These are phyloP conservation scores for Trametes versicolor DNA, from an alignment of 1,284 basidiomycete genomes.

Conservation along the genomic window DNA sequence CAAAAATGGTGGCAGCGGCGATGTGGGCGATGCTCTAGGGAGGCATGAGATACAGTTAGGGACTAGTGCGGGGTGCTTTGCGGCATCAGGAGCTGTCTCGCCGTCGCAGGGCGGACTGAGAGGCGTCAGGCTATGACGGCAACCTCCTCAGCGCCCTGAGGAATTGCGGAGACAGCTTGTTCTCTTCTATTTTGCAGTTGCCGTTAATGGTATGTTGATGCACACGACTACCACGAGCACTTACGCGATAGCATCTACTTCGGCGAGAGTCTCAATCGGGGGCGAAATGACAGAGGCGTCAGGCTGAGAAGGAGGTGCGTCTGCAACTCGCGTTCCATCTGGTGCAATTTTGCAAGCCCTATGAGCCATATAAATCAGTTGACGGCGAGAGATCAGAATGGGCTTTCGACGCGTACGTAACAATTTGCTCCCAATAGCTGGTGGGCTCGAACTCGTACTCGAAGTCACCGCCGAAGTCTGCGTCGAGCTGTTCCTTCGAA, in stretches of 20 bases:
- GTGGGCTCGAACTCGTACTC: conserved; percentile 82
- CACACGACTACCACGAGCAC: not conserved
- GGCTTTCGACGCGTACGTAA: conserved; percentile 57
- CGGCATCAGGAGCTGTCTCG: not conserved
- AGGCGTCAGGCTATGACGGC: conserved; percentile 7
- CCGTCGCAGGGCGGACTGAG: not conserved
- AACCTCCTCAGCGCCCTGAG: conserved; percentile 12
- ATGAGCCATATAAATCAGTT: not conserved
- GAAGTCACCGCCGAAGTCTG: conserved; percentile 84
- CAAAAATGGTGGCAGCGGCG: not conserved
- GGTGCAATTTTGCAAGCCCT: conserved; percentile 69
- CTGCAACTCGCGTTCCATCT: conserved; percentile 61
- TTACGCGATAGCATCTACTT: conserved; percentile 12
- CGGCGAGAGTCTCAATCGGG: conserved; percentile 10
- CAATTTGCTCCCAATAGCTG: conserved; percentile 83
- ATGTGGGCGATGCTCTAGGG: not conserved
- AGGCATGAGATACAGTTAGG: not conserved
- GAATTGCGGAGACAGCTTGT: not conserved
- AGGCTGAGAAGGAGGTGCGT: not conserved
- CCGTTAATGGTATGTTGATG: not conserved
- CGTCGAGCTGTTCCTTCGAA: conserved; percentile 80
- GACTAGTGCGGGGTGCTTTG: not conserved
- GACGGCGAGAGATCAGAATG: not conserved
- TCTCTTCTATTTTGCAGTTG: not conserved
- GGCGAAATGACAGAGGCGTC: not conserved